These are phyloP conservation scores for Solanum etuberosum DNA, from an alignment of 257 asterid genomes.

Conservation along the genomic window DNA sequence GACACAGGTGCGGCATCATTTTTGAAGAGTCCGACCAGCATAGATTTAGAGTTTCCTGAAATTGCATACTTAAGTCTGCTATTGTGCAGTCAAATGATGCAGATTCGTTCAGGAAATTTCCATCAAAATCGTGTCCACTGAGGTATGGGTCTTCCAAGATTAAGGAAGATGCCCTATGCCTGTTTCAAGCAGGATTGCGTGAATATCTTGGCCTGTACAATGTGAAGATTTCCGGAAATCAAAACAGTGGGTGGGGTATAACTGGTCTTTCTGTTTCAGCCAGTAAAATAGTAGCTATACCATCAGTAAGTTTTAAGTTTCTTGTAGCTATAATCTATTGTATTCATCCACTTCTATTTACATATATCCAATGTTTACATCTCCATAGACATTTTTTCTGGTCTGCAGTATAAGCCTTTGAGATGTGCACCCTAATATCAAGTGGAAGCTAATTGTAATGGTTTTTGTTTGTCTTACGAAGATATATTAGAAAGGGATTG, in stretches of 20 bases:
- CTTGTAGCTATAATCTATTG: background rate
- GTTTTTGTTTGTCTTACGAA: background rate
- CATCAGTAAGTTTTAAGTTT: slow-evolving; percentile 11
- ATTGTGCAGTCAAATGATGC: slow-evolving; percentile 44
- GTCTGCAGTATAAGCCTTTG: background rate
- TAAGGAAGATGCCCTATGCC: slow-evolving; percentile 76
- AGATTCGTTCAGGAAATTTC: slow-evolving; percentile 68
- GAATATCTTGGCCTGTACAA: slow-evolving; percentile 55
- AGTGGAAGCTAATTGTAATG: background rate
- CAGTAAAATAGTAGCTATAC: slow-evolving; percentile 65
- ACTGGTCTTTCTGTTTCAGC: slow-evolving; percentile 87
- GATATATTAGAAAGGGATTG: background rate
- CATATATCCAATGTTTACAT: background rate
- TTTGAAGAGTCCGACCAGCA: background rate
- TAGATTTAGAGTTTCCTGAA: background rate
- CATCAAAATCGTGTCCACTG: slow-evolving; percentile 83
- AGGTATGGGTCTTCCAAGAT: slow-evolving; percentile 75
- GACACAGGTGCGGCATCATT: background rate
- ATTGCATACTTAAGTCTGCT: background rate
- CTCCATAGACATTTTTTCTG: background rate
- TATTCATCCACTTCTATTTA: background rate
- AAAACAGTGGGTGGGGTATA: slow-evolving; percentile 65
- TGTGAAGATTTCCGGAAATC: slow-evolving; percentile 26
- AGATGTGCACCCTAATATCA: background rate
- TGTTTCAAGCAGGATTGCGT: slow-evolving; percentile 78